Evolutionary conservation across 176 grass and related monocot genomes (phyloP).

Genomic region (Puya raimondii): DNA sequence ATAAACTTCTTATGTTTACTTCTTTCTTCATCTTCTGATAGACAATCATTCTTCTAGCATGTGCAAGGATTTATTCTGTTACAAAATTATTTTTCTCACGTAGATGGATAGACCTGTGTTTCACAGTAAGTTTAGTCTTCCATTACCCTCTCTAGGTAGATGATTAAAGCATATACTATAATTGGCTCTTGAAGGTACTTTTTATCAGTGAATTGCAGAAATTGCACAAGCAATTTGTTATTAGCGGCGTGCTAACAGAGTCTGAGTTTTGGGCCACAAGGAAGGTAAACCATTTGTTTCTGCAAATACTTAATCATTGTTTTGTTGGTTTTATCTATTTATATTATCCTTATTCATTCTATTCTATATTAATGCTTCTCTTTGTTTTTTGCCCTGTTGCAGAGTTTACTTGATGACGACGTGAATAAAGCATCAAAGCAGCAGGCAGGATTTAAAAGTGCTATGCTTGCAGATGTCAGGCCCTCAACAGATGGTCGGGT

Average conservation of each 20-base stretch:
- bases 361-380: constrained; percentile 10
- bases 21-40: no score
- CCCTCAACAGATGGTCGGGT: constrained; percentile 89
- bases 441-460: constrained; percentile 77
- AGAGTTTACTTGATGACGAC: constrained; percentile 89
- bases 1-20: no score
- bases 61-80: background rate
- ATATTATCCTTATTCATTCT: constrained; percentile 3
- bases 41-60: no score
- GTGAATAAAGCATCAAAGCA: constrained; percentile 55
- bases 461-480: constrained; percentile 85
- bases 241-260: constrained; percentile 69
- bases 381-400: constrained; percentile 22
- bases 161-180: background rate
- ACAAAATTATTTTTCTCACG: background rate
- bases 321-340: background rate
- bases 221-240: constrained; percentile 88
- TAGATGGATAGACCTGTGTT: no score
- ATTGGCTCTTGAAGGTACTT: constrained; percentile 13
- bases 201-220: constrained; percentile 76
- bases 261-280: constrained; percentile 97
- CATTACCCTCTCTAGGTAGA: background rate
- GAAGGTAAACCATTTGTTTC: constrained; percentile 42
- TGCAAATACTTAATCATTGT: constrained; percentile 7
- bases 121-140: no score